Percentiles rank a stretch among this genome's conserved stretches.
Evolutionary conservation across 805 yeast genomes (phyloP).

Genomic region (Middelhovenomyces tepae): DNA sequence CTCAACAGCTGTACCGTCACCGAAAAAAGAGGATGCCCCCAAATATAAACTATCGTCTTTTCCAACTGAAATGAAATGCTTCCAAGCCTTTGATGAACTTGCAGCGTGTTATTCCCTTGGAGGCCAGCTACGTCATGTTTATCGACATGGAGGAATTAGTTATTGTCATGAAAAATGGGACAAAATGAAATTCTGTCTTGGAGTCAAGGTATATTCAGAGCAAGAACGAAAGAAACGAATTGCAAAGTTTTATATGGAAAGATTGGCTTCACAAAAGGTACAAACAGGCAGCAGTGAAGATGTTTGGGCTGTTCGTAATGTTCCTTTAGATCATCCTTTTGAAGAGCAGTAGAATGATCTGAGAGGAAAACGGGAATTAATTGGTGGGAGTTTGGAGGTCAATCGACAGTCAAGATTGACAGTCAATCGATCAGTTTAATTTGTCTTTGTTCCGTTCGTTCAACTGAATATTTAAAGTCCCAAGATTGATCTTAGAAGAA

Average conservation of each 20-base stretch:
- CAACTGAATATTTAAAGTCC: too few relatives aligned
- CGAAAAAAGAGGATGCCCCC: too few relatives aligned
- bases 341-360: too few relatives aligned
- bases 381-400: too few relatives aligned
- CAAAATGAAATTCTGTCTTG: constrained; percentile 74
- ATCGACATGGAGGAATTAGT: constrained; percentile 72
- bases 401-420: too few relatives aligned
- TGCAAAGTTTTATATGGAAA: constrained; percentile 61
- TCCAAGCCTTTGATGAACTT: constrained; percentile 80
- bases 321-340: constrained; percentile 33
- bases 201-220: constrained; percentile 47
- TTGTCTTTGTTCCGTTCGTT: too few relatives aligned
- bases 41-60: constrained; percentile 19
- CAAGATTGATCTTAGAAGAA: too few relatives aligned
- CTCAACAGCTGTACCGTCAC: too few relatives aligned
- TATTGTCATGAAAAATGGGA: constrained; percentile 61
- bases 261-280: constrained; percentile 47
- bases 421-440: too few relatives aligned
- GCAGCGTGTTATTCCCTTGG: constrained; percentile 83
- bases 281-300: constrained; percentile 73
- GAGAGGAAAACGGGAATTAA: too few relatives aligned
- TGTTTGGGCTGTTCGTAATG: constrained; percentile 55
- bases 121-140: constrained; percentile 78
- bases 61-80: constrained; percentile 52
- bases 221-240: constrained; percentile 42